Percentiles rank a stretch among this genome's conserved stretches.
phyloP scores from a whole-genome alignment of 495 filamentous ascomycete genomes.

The Chaetomium fimeti region DNA sequence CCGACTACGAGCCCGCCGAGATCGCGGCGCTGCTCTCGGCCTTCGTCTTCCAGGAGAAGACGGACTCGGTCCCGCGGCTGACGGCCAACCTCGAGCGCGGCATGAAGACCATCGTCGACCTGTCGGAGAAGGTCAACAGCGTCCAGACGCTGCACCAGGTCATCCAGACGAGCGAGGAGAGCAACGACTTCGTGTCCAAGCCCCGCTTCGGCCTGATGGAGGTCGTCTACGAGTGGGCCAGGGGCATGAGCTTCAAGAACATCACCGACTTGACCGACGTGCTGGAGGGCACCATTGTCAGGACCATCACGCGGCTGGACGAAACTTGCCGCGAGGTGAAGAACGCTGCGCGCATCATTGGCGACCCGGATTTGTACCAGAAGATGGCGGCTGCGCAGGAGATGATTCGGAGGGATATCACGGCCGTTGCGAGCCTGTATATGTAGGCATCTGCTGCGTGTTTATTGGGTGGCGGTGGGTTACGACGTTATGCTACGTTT shows the following conservation, averaged over 20 bases:
- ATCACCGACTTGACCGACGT: constrained; percentile 97
- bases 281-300: constrained; percentile 92
- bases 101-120: constrained; percentile 77
- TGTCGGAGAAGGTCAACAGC: constrained; percentile 86
- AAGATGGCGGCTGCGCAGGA: constrained; percentile 98
- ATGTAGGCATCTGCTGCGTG: constrained; percentile 48
- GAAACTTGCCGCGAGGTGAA: constrained; percentile 97
- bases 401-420: constrained; percentile 94
- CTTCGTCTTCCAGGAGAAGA: constrained; percentile 99
- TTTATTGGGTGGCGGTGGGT: not conserved
- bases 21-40: constrained; percentile 91
- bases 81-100: constrained; percentile 81
- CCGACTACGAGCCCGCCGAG: constrained; percentile 92
- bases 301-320: constrained; percentile 86
- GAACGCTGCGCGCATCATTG: constrained; percentile 92
- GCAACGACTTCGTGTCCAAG: constrained; percentile 82
- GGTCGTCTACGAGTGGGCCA: constrained; percentile 97
- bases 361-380: constrained; percentile 86
- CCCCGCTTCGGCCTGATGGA: constrained; percentile 92
- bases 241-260: constrained; percentile 96
- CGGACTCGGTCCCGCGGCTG: constrained; percentile 76
- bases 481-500: not conserved
- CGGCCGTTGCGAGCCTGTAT: constrained; percentile 82
- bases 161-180: constrained; percentile 81
- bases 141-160: constrained; percentile 87